These are phyloP conservation scores for Neurospora sp. DNA, from an alignment of 495 filamentous ascomycete genomes.

Conservation along the genomic window DNA sequence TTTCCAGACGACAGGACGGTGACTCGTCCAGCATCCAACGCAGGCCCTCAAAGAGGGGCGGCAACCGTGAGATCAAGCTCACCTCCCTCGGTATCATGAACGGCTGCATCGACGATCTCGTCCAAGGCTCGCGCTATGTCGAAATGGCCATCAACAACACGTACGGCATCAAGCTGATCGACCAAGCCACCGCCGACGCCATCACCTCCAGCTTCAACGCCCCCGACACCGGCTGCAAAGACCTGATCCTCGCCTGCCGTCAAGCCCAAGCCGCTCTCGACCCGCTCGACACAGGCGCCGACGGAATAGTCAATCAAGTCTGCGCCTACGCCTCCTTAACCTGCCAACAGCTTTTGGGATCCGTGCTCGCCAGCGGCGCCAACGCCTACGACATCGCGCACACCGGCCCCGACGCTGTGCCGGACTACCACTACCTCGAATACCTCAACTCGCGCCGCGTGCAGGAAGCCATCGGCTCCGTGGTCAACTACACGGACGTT, in stretches of 20 bases:
- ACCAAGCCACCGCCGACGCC: slow-evolving; percentile 27
- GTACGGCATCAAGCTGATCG: slow-evolving; percentile 57
- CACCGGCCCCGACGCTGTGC: slow-evolving; percentile 48
- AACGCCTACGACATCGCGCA: slow-evolving; percentile 56
- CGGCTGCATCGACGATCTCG: slow-evolving; percentile 65
- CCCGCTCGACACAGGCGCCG: slow-evolving; percentile 32
- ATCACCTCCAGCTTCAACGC: slow-evolving; percentile 35
- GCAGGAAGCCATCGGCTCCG: slow-evolving; percentile 53
- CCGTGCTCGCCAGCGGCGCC: slow-evolving; percentile 34
- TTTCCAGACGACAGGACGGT: slow-evolving; percentile 20
- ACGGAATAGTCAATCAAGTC: slow-evolving; percentile 35
- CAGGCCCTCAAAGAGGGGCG: slow-evolving; percentile 31
- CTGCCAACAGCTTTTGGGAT: slow-evolving; percentile 40
- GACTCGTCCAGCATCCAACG: background rate
- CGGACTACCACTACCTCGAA: slow-evolving; percentile 49
- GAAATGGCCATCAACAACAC: slow-evolving; percentile 65
- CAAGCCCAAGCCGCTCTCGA: slow-evolving; percentile 31
- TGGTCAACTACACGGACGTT: slow-evolving; percentile 56
- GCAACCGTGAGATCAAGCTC: slow-evolving; percentile 44
- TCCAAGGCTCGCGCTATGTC: slow-evolving; percentile 58
- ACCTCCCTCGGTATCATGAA: slow-evolving; percentile 54
- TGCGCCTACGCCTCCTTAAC: slow-evolving; percentile 30
- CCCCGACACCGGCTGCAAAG: slow-evolving; percentile 38
- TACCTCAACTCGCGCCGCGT: slow-evolving; percentile 55
- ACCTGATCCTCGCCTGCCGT: slow-evolving; percentile 42